Percentiles rank a stretch among this genome's conserved stretches.
Conservation (phyloP, 495 filamentous ascomycete species). For the Hyphodiscus hymeniophilus region DNA sequence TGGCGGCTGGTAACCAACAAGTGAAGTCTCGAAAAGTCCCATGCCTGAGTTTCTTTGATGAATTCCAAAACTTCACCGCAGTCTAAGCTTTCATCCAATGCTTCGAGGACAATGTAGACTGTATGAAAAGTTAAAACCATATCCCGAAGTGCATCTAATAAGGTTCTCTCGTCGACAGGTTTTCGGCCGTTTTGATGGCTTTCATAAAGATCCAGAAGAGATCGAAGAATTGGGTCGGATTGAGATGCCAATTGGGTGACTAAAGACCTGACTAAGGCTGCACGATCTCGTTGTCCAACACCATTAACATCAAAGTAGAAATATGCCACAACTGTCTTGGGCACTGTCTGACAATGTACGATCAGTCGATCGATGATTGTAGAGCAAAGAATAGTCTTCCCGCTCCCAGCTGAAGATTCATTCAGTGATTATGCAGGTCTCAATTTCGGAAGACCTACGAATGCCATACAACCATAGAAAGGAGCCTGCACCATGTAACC, state of each 20-base stretch:
- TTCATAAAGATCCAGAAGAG: conserved; percentile 9
- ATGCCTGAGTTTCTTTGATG: conserved; percentile 4
- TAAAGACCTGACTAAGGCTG: conserved; percentile 22
- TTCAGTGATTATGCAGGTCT: conserved; percentile 18
- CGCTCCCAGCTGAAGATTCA: conserved; percentile 30
- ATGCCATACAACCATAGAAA: conserved; percentile 16
- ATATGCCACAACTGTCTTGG: conserved; percentile 18
- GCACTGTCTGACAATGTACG: neutral
- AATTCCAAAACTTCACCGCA: conserved; percentile 8
- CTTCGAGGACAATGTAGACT: conserved; percentile 27
- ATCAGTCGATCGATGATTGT: conserved; percentile 13
- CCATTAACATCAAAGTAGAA: conserved; percentile 32
- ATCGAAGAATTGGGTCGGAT: conserved; percentile 7
- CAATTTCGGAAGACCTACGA: conserved; percentile 16
- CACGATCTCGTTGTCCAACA: conserved; percentile 16
- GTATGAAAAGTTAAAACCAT: conserved; percentile 17
- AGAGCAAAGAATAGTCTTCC: conserved; percentile 29
- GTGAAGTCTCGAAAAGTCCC: conserved; percentile 8
- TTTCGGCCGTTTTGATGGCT: conserved; percentile 12
- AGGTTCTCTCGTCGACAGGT: neutral
- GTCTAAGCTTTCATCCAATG: conserved; percentile 24
- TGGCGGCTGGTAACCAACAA: conserved; percentile 10
- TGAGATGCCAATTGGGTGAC: conserved; percentile 21
- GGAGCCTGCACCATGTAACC: conserved; percentile 3
- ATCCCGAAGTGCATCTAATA: conserved; percentile 4